Evolutionary conservation across 345 rosid species (phyloP).

Genomic region (Eucalyptus curtisii): DNA sequence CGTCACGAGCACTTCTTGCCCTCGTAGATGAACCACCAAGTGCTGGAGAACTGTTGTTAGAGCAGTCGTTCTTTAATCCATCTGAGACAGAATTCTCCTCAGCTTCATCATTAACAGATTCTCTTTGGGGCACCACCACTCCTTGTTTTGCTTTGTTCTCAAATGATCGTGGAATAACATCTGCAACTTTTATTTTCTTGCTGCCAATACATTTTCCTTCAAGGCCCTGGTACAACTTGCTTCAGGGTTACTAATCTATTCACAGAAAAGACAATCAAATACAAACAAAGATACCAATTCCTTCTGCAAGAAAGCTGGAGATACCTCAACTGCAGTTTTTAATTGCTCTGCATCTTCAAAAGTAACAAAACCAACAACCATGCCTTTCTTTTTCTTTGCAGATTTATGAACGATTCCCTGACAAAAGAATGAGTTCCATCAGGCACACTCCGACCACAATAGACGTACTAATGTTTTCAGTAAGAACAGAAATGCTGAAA

Average conservation of each 20-base stretch:
- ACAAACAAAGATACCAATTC: background rate
- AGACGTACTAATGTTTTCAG: background rate
- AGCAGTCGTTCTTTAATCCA: background rate
- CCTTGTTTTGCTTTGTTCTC: conserved; percentile 49
- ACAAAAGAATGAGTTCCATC: background rate
- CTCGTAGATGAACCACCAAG: conserved; percentile 8
- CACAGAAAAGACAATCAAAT: background rate
- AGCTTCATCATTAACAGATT: conserved; percentile 9
- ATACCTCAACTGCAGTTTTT: conserved; percentile 50
- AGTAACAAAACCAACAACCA: conserved; percentile 72
- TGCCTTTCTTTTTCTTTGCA: conserved; percentile 77
- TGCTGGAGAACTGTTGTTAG: conserved; percentile 15
- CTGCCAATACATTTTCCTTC: conserved; percentile 53
- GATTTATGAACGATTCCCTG: conserved; percentile 51
- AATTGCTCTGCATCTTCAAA: conserved; percentile 61
- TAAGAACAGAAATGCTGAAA: background rate
- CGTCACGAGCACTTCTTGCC: conserved; percentile 62
- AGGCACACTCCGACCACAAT: background rate
- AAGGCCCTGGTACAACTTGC: conserved; percentile 35
- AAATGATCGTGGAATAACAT: conserved; percentile 56
- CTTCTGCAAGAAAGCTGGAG: background rate
- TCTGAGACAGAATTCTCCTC: background rate
- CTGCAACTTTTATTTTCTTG: conserved; percentile 60
- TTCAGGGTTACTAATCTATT: background rate
- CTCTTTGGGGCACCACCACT: conserved; percentile 4